A percentile compares a stretch with the other conserved stretches of the same genome.
Evolutionary conservation across 352 stramenopile species (phyloP).

Genomic region (Aphanomyces cochlioides): DNA sequence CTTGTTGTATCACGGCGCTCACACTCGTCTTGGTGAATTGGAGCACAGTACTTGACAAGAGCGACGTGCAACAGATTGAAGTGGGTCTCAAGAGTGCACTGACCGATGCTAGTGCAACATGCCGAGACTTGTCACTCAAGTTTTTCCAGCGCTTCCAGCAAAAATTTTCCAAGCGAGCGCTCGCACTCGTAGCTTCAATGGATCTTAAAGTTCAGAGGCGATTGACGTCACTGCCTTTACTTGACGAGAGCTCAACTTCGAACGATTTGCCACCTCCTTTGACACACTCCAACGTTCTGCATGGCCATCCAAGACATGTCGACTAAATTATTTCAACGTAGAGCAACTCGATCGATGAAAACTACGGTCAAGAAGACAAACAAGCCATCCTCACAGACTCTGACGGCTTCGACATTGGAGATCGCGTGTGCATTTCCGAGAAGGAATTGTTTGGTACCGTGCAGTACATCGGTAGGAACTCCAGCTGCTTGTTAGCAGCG

Average conservation of each 20-base stretch:
- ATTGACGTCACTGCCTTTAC: slow-evolving; percentile 54
- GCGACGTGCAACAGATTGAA: slow-evolving; percentile 76
- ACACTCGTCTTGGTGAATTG: slow-evolving; percentile 50
- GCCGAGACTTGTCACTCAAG: slow-evolving; percentile 58
- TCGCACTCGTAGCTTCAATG: slow-evolving; percentile 56
- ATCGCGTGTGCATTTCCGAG: slow-evolving; percentile 80
- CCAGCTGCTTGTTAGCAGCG: no score
- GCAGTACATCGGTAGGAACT: slow-evolving; percentile 41
- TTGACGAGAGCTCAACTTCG: background rate
- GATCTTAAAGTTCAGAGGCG: slow-evolving; percentile 83
- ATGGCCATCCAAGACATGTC: background rate
- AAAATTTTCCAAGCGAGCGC: slow-evolving; percentile 72
- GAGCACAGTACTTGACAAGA: slow-evolving; percentile 74
- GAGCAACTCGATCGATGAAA: slow-evolving; percentile 29
- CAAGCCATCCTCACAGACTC: background rate
- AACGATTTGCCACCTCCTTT: background rate
- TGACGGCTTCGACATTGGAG: slow-evolving; percentile 48
- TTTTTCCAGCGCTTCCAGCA: slow-evolving; percentile 70
- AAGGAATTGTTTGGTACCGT: slow-evolving; percentile 82
- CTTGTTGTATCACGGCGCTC: slow-evolving; percentile 66
- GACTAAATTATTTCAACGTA: background rate
- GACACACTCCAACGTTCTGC: slow-evolving; percentile 3
- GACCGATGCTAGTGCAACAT: slow-evolving; percentile 75
- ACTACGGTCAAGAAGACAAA: slow-evolving; percentile 19
- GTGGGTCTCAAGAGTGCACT: slow-evolving; percentile 63